Percentiles rank a stretch among this genome's conserved stretches.
phyloP scores from a whole-genome alignment of 2,329 filamentous ascomycete genomes.

The Fusarium miscanthi region DNA sequence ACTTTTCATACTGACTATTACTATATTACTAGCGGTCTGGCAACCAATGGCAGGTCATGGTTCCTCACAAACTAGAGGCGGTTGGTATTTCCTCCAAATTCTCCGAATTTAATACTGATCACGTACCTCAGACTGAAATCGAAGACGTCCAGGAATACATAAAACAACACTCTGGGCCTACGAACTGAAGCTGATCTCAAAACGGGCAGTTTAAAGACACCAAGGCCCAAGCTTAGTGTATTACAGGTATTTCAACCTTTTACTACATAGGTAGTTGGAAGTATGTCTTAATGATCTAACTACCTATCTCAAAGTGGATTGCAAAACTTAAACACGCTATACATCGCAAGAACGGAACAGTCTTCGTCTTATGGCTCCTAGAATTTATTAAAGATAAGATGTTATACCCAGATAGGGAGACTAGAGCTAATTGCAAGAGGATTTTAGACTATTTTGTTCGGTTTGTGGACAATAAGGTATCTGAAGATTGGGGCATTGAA shows the following conservation, averaged over 20 bases:
- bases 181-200: no score
- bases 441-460: background rate
- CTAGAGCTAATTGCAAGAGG: background rate
- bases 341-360: accelerated
- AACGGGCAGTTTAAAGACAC: no score
- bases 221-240: background rate
- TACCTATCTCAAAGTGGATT: background rate
- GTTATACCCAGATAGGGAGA: background rate
- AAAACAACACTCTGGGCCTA: no score
- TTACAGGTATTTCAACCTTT: accelerated
- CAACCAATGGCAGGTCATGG: no score
- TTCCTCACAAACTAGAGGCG: no score
- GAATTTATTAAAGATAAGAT: background rate
- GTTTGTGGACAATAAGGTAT: background rate
- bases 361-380: accelerated
- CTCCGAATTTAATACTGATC: no score
- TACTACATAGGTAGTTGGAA: background rate
- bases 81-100: no score
- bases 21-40: no score
- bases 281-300: background rate
- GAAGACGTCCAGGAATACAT: no score
- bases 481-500: background rate
- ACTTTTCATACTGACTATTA: no score
- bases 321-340: accelerated
- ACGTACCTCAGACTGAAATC: no score